A percentile compares a stretch with the other conserved stretches of the same genome.
Evolutionary conservation across 2,329 filamentous ascomycete genomes (phyloP).

Genomic region (Bipolaris oryzae): DNA sequence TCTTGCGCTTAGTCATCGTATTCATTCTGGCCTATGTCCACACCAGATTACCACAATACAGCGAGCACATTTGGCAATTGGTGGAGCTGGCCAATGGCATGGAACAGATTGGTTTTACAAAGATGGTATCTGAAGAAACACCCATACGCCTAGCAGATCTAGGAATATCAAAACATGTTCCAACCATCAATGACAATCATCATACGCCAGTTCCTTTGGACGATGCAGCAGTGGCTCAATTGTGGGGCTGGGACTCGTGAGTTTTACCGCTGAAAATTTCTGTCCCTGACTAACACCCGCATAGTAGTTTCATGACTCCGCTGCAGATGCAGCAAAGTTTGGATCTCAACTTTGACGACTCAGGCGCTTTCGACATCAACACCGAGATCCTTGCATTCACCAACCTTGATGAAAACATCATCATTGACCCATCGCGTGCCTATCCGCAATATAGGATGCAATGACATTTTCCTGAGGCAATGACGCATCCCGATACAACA

Average conservation of each 20-base stretch:
- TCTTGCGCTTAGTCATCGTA: constrained; percentile 43
- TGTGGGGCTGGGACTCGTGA: constrained; percentile 44
- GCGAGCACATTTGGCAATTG: constrained; percentile 34
- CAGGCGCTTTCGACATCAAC: constrained; percentile 40
- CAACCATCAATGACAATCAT: neutral
- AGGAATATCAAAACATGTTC: constrained; percentile 29
- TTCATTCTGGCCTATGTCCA: constrained; percentile 45
- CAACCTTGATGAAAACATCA: constrained; percentile 37
- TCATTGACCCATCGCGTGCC: constrained; percentile 35
- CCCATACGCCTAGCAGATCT: constrained; percentile 40
- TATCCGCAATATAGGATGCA: constrained; percentile 16
- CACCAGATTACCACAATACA: constrained; percentile 35
- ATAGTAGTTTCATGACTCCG: constrained; percentile 41
- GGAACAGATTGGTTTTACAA: constrained; percentile 45
- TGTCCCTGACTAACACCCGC: constrained; percentile 3
- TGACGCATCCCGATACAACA: too few relatives aligned
- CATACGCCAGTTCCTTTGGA: constrained; percentile 29
- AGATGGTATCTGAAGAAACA: constrained; percentile 44
- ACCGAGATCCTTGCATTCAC: constrained; percentile 40
- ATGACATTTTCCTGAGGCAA: neutral
- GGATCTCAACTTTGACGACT: constrained; percentile 42
- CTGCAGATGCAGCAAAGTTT: constrained; percentile 44
- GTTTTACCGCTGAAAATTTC: neutral
- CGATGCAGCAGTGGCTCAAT: constrained; percentile 37
- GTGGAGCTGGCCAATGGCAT: constrained; percentile 32